These are phyloP conservation scores for Filosporella fistucella DNA, from an alignment of 495 filamentous ascomycete genomes.

Conservation along the genomic window DNA sequence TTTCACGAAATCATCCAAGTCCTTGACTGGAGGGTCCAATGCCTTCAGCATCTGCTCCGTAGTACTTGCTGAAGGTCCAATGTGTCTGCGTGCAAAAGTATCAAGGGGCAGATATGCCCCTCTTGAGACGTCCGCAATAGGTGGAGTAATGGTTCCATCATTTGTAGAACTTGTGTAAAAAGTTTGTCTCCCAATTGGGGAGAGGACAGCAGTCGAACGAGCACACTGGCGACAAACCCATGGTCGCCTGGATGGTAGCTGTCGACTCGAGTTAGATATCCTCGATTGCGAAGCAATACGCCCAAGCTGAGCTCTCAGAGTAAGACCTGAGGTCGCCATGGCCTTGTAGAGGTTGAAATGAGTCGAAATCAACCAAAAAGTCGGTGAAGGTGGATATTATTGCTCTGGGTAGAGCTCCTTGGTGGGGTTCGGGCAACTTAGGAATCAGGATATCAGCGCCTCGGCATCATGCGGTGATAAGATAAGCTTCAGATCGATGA, in stretches of 20 bases:
- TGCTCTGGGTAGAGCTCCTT: not conserved
- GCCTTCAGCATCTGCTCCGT: slow-evolving; percentile 75
- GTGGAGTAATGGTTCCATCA: slow-evolving; percentile 16
- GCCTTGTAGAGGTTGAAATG: not conserved
- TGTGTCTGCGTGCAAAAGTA: slow-evolving; percentile 85
- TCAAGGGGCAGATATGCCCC: slow-evolving; percentile 29
- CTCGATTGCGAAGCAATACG: slow-evolving; percentile 3
- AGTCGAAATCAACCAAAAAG: slow-evolving; percentile 7
- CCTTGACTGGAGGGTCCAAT: slow-evolving; percentile 68
- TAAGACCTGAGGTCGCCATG: slow-evolving; percentile 20
- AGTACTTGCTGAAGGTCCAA: slow-evolving; percentile 76
- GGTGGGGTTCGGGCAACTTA: no score
- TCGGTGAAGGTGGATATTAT: slow-evolving; percentile 10
- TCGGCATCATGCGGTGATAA: no score
- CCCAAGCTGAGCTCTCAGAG: slow-evolving; percentile 14
- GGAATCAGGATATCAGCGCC: no score
- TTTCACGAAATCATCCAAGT: slow-evolving; percentile 82
- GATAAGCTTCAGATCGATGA: no score
- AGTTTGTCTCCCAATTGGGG: slow-evolving; percentile 12
- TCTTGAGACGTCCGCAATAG: not conserved
- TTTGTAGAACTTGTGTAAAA: slow-evolving; percentile 23
- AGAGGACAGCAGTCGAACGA: not conserved
- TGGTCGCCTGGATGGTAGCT: slow-evolving; percentile 15
- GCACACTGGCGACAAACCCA: slow-evolving; percentile 10
- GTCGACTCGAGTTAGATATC: not conserved